Conservation (phyloP, 345 rosid species). For the Pistacia vera region DNA sequence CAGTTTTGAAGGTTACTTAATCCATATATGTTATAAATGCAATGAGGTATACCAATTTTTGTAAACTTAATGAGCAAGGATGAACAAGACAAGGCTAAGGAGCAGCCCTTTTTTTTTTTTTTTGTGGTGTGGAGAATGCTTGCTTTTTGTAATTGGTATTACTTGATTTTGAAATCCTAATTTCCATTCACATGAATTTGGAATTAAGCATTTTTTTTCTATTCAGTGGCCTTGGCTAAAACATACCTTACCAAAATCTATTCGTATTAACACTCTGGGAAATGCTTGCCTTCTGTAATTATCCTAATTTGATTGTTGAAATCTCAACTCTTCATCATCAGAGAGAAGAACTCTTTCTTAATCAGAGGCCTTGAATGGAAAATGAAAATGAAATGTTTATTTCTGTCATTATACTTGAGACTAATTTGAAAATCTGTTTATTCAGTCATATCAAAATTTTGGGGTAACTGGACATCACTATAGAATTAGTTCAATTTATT, state of each 20-base stretch:
- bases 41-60: constrained; percentile 13
- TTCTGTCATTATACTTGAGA: neutral
- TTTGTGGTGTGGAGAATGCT: neutral
- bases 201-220: neutral
- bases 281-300: too few species aligned
- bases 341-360: neutral
- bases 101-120: neutral
- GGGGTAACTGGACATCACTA: neutral
- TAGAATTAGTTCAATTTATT: neutral
- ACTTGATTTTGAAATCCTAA: neutral
- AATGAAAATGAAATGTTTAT: neutral
- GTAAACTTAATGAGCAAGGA: neutral
- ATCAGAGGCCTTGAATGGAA: neutral
- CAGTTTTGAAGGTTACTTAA: constrained; percentile 19
- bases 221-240: too few species aligned
- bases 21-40: neutral
- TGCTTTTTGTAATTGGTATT: neutral
- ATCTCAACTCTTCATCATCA: neutral
- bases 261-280: too few species aligned
- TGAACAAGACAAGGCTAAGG: neutral
- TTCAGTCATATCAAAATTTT: neutral
- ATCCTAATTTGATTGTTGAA: neutral
- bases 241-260: too few species aligned
- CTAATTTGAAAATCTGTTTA: neutral
- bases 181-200: neutral